Evolutionary conservation across 2,329 filamentous ascomycete genomes (phyloP).

Genomic region (Neofusicoccum laricinum): DNA sequence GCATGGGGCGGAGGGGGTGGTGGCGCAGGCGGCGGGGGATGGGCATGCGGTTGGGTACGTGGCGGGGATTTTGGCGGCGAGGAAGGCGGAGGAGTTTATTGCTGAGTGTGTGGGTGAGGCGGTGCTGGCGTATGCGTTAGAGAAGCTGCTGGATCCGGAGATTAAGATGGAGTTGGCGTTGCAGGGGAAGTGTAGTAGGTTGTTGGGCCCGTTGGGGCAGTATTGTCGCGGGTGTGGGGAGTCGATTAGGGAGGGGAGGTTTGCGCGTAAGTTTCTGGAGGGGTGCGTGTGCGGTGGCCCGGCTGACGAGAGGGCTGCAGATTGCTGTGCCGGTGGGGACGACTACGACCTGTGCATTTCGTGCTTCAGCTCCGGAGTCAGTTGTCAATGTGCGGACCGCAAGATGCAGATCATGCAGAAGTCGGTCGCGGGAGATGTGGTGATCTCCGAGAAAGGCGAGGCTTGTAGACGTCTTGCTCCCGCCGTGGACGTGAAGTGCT

Average conservation of each 20-base stretch:
- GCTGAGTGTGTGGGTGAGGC: not conserved
- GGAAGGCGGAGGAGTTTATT: conserved; percentile 12
- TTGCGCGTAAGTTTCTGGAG: not conserved
- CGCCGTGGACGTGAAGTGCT: not conserved
- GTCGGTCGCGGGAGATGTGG: conserved; percentile 1
- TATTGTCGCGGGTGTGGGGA: conserved; percentile 2
- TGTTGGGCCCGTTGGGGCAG: conserved; percentile 7
- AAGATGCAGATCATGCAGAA: conserved; percentile 1
- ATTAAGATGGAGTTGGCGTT: not conserved
- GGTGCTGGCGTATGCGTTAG: conserved; percentile 3
- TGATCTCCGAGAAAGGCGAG: not conserved
- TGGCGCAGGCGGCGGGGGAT: not conserved
- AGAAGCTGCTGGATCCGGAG: conserved; percentile 13
- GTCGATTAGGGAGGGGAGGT: conserved; percentile 3
- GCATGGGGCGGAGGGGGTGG: not conserved
- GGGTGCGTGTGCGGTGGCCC: fast-evolving
- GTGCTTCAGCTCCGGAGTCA: not conserved
- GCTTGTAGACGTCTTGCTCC: not conserved
- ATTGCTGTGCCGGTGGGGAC: conserved; percentile 1
- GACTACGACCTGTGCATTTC: not conserved
- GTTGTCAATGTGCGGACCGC: not conserved
- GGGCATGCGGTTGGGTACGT: conserved; percentile 3
- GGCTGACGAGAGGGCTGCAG: not conserved
- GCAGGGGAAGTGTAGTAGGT: conserved; percentile 4
- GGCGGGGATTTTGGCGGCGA: conserved; percentile 11